phyloP scores from a whole-genome alignment of 345 rosid species.

The Turritis glabra region DNA sequence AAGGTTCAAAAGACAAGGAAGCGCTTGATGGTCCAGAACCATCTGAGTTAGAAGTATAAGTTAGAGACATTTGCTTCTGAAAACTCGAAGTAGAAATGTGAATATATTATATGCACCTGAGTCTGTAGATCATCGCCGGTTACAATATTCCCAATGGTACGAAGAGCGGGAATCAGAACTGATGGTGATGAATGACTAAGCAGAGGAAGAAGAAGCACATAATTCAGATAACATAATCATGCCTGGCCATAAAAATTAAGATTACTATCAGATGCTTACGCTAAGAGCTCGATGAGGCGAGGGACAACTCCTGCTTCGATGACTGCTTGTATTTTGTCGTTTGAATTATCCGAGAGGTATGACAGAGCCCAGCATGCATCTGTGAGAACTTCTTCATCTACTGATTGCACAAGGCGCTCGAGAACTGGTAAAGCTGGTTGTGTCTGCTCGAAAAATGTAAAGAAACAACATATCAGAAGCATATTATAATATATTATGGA shows the following conservation, averaged over 20 bases:
- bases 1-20: slow-evolving; percentile 65
- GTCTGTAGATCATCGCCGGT: slow-evolving; percentile 82
- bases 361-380: slow-evolving; percentile 92
- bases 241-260: not conserved
- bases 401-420: slow-evolving; percentile 62
- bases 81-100: not conserved
- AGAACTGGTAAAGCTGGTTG: slow-evolving; percentile 77
- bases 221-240: slow-evolving; percentile 18
- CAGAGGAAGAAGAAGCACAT: not conserved
- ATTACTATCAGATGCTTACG: slow-evolving; percentile 48
- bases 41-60: slow-evolving; percentile 43
- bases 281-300: slow-evolving; percentile 64
- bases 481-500: slow-evolving; percentile 7
- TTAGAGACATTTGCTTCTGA: slow-evolving; percentile 14
- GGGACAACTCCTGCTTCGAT: slow-evolving; percentile 72
- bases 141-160: slow-evolving; percentile 85
- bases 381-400: slow-evolving; percentile 81
- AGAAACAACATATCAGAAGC: slow-evolving; percentile 22
- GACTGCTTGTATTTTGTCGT: slow-evolving; percentile 78
- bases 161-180: slow-evolving; percentile 85
- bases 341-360: slow-evolving; percentile 68
- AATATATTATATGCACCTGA: slow-evolving; percentile 52
- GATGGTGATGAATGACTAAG: slow-evolving; percentile 70
- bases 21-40: slow-evolving; percentile 62
- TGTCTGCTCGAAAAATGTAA: slow-evolving; percentile 47